Evolutionary conservation across 2,329 filamentous ascomycete genomes (phyloP), one percentile per base, ranked within the genome.

Genomic region (Clarireedia homoeocarpa): DNA sequence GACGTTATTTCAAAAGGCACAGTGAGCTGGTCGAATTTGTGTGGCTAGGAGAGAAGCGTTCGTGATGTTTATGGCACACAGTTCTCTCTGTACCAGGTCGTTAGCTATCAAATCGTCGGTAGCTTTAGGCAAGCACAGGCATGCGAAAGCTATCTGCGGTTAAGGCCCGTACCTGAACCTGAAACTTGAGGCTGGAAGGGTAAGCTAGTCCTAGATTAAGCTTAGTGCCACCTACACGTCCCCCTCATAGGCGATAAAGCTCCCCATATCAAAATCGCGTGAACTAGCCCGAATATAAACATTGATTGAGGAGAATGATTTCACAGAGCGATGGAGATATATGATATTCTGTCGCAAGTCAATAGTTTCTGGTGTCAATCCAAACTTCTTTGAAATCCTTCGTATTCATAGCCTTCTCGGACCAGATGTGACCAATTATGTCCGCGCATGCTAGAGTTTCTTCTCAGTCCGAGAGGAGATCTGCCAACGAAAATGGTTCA

Each of bases 361-460:
- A 45, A 36, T 51, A 55, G 47, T 45, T 45, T 14, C 39, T 20
- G 17, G 17, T 26, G 20, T 36, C 10, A 55, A 55, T 45, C 14
- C 20, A 51, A 51, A 10, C 24, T 26, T 20, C 34, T 51, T 36
- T 20, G 17, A 44, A 34, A 10, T 36, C 10, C 17, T 51, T 55
- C 24, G 38, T 55, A 38, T 38, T 51, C 47, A 51, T 51, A 51
- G 27, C 38, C 30, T 48, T 51, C 26, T n/a, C 57, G 53, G 27
- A 44, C 53, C 62, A 59, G 59, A 68, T 67, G 63, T 64, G 59
- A 63, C 50, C 15, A 50, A 60, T 39, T 49, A 70, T 70, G 67
- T 70, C 67, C 30, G 65, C 65, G 47, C 61, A 69, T 58, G 59
- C 64, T 52, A 63, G 65, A 62, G 63, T 62, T 47, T 61, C 66